Evolutionary conservation across 176 grass and related monocot species (phyloP), one percentile per base, ranked within the genome.

Genomic region (Panicum miliaceum): DNA sequence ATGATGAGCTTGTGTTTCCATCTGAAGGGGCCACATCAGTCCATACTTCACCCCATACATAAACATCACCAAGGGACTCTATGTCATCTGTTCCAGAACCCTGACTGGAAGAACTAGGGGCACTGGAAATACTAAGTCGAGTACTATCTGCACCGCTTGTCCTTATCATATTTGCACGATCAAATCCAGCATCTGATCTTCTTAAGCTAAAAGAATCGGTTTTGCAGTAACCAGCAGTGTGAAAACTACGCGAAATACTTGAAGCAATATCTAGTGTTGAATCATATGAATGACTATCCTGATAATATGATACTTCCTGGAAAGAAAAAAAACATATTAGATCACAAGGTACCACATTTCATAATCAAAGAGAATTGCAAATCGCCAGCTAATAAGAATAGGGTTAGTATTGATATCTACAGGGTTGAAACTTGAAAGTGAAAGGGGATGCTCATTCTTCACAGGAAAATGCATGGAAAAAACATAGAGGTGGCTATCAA

Each of bases 31-130:
- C 26, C 59, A 64, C 93, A 37, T 99, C 93, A 67, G 70, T 89
- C 96, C 96, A 99, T 63, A 99, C 85, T 74, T 96, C 93, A 75
- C 96, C 96, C 96, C 96, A 99, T 48, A 99, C 86, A 87, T 95
- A 99, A 77, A 96, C 91, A 72, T 99, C 96, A 60, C 96, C 91
- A 85, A 99, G 87, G 27, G 93, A 96, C 85, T 99, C 96, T 57
- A 94, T 96, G 76, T 99, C 93, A 85, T 94, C 96, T 68, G 70
- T 85, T 54, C 87, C 91, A 85, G 89, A 93, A 89, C 87, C 90
- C 87, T 90, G 87, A 83, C 92, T 94, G 29, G 87, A 90, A 68
- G 83, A 89, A 71, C 96, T 93, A 59, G 93, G 91, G 63, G 94
- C 84, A 81, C 96, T 99, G 12, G 96, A 99, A 91, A 90, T 87